Evolutionary conservation across 805 yeast species (phyloP), one percentile per base, ranked within the genome.

Genomic region (Candida montana): DNA sequence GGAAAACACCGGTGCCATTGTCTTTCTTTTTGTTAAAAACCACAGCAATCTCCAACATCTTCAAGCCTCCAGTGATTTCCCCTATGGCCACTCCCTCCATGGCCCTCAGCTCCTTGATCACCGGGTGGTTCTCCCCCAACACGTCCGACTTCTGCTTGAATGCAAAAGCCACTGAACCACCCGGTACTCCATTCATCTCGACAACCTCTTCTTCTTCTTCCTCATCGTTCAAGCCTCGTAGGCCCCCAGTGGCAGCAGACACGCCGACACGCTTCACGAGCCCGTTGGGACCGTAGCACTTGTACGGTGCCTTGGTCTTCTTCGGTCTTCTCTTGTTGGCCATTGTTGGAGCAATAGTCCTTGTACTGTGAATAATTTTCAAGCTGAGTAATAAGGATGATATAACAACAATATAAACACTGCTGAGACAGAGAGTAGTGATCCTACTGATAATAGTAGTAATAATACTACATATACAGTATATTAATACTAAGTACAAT

Each of bases 301-400:
- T 73, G 64, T 85, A 89, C 6, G 90, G 89, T 42, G 89, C 88
- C 48, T 81, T 79, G 35, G 74, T 69, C 70, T 89, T 83, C 69
- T 83, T 83, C 10, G 96, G 89, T 59, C 97, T 74, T 55, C 90
- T 66, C 62, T 88, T 89, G 64, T 89, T 89, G 27, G 89, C 96
- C 81, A 89, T 89, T 8, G 16, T 41, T n/a, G n/a, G n/a, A n/a
- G n/a, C n/a, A n/a, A n/a, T n/a, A n/a, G n/a, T n/a, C n/a, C n/a
- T n/a, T n/a, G n/a, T n/a, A n/a, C n/a, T n/a, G n/a, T n/a, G n/a
- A n/a, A n/a, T n/a, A n/a, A n/a, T n/a, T n/a, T n/a, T n/a, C n/a
- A n/a, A n/a, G n/a, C n/a, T n/a, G n/a, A n/a, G n/a, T n/a, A n/a
- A n/a, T n/a, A n/a, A n/a, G n/a, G n/a, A n/a, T n/a, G n/a, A n/a